These are phyloP conservation scores for Chaetothyriales sp. DNA, from an alignment of 2,329 filamentous ascomycete genomes.

Conservation along the genomic window DNA sequence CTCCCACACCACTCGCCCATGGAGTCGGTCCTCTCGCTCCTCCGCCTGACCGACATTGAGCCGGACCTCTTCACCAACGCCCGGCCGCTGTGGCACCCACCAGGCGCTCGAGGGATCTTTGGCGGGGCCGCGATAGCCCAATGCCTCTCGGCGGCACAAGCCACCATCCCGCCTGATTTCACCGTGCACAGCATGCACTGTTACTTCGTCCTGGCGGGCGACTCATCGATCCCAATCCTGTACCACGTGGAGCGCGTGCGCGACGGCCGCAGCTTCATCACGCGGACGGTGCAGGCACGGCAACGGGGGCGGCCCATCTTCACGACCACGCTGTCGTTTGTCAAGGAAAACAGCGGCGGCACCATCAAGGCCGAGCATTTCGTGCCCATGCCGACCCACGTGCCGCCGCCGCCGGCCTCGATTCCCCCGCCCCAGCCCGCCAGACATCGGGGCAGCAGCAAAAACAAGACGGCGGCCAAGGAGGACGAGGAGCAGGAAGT, in stretches of 20 bases:
- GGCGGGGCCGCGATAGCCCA: conserved; percentile 89
- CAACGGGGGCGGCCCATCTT: conserved; percentile 85
- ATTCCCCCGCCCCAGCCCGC: too few species aligned
- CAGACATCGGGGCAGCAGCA: neutral
- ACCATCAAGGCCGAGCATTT: conserved; percentile 48
- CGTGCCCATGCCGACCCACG: conserved; percentile 37
- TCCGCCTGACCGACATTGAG: conserved; percentile 58
- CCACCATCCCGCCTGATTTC: conserved; percentile 67
- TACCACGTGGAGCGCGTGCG: conserved; percentile 92
- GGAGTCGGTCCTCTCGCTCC: conserved; percentile 78
- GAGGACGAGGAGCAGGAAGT: conserved; percentile 2
- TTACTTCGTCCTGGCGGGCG: conserved; percentile 91
- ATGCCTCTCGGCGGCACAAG: conserved; percentile 72
- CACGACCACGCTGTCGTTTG: conserved; percentile 86
- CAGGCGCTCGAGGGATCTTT: conserved; percentile 82
- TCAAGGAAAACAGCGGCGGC: conserved; percentile 46
- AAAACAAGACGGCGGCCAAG: neutral
- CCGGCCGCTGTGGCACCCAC: conserved; percentile 78
- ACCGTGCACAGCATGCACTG: conserved; percentile 93
- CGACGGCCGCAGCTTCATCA: conserved; percentile 77
- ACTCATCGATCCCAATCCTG: conserved; percentile 67
- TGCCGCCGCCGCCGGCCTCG: conserved; percentile 23
- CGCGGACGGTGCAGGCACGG: conserved; percentile 85
- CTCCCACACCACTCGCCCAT: conserved; percentile 63
- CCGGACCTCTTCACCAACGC: conserved; percentile 70